Evolutionary conservation across 2,329 filamentous ascomycete species (phyloP), one percentile per base, ranked within the genome.

Genomic region (Colletotrichum cordylinicola): DNA sequence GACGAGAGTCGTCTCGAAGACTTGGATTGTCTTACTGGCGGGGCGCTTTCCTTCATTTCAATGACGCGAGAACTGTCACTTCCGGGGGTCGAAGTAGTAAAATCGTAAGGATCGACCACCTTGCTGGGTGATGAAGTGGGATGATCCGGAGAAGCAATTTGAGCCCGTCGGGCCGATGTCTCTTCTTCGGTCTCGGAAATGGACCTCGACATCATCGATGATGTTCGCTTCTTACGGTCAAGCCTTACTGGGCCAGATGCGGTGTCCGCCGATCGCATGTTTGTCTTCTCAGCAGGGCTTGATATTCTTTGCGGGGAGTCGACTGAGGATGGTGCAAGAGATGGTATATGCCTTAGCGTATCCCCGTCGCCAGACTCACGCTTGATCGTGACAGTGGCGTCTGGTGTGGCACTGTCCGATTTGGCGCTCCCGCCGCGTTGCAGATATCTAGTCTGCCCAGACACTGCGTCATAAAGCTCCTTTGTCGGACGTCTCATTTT

Each of bases 401-500:
- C 81, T 35, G 78, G 72, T 70, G 81, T 80, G 52, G 80, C 85
- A 76, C 86, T 89, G 29, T 84, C 70, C 86, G 83, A 66, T 87
- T 81, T 78, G 88, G 74, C 64, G 83, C 80, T 75, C 13, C 70
- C 74, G 16, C 74, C 64, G 29, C 74, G 70, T 27, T 76, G 74
- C 24, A 76, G 74, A 74, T 88, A 87, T 80, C 89, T 92, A 37
- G 89, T 90, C 79, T 93, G 90, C n/a, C 90, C 92, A 13, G 90
- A 85, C 16, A 96, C 94, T 2, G 94, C 94, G 82, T 96, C 94
- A 43, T 93, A 91, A 12, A 96, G 84, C 78, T 95, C 92, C 81
- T 95, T 95, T 2, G 93, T 94, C 27, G 95, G 94, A 75, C 95
- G 90, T 74, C 95, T 91, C 94, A 97, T 96, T 85, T 97, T 97